phyloP scores from a whole-genome alignment of 345 rosid species.

The Rhodamnia argentea region DNA sequence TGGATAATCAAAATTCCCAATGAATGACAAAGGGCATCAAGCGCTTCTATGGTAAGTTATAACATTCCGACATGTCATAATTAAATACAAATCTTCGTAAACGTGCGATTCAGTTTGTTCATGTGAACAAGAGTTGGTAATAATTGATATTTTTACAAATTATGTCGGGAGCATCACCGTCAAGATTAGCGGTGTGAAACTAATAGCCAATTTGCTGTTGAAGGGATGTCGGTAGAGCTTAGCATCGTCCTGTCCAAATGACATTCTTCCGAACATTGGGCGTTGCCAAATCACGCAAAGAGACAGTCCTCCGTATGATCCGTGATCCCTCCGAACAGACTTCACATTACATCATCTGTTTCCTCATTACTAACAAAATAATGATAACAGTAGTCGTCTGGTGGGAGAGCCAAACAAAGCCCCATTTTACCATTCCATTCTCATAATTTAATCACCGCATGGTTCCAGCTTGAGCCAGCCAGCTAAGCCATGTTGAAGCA shows the following conservation, averaged over 20 bases:
- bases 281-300: background rate
- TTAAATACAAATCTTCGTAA: background rate
- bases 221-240: background rate
- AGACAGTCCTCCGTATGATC: background rate
- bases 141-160: background rate
- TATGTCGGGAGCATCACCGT: background rate
- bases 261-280: background rate
- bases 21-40: background rate
- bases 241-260: background rate
- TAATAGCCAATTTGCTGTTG: background rate
- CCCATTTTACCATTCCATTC: background rate
- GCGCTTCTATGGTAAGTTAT: background rate
- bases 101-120: background rate
- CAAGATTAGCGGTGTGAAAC: background rate
- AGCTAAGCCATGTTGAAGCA: background rate
- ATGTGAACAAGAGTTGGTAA: background rate
- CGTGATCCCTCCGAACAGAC: background rate
- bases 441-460: background rate
- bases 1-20: background rate
- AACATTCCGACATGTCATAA: background rate
- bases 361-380: background rate
- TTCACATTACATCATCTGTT: background rate
- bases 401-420: background rate
- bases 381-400: background rate
- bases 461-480: background rate